Percentiles rank a stretch among this genome's conserved stretches.
phyloP scores from a whole-genome alignment of 2,329 filamentous ascomycete species.

The Cytospora schulzeri region DNA sequence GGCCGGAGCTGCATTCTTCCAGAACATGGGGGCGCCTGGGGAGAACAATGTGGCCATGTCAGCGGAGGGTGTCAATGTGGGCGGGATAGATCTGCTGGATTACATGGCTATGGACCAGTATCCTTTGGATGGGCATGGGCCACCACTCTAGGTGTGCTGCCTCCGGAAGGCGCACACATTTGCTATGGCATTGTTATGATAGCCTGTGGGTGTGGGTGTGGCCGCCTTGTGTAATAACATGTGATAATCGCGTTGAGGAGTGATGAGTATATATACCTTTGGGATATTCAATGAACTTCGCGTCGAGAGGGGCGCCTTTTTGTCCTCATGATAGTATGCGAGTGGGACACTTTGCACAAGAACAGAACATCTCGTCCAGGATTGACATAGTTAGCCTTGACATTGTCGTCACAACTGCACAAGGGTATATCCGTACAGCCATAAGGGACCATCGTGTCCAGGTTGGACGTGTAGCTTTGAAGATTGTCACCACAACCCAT shows the following conservation, averaged over 20 bases:
- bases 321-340: background rate
- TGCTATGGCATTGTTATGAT: background rate
- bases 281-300: background rate
- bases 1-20: constrained; percentile 64
- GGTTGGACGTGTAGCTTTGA: too few relatives aligned
- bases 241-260: background rate
- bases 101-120: constrained; percentile 66
- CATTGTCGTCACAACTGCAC: too few relatives aligned
- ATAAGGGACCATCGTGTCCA: background rate
- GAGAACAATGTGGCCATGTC: constrained; percentile 59
- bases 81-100: constrained; percentile 67
- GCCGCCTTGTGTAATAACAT: background rate
- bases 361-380: background rate
- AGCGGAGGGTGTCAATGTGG: constrained; percentile 67
- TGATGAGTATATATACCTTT: background rate
- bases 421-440: too few relatives aligned
- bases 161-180: background rate
- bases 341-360: background rate
- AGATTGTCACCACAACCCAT: too few relatives aligned
- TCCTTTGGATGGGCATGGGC: constrained; percentile 34
- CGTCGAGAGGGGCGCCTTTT: background rate
- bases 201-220: background rate
- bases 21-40: constrained; percentile 62
- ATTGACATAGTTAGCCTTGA: too few relatives aligned
- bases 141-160: constrained; percentile 4